Evolutionary conservation across 345 rosid genomes (phyloP).

Genomic region (Citrus inodora): DNA sequence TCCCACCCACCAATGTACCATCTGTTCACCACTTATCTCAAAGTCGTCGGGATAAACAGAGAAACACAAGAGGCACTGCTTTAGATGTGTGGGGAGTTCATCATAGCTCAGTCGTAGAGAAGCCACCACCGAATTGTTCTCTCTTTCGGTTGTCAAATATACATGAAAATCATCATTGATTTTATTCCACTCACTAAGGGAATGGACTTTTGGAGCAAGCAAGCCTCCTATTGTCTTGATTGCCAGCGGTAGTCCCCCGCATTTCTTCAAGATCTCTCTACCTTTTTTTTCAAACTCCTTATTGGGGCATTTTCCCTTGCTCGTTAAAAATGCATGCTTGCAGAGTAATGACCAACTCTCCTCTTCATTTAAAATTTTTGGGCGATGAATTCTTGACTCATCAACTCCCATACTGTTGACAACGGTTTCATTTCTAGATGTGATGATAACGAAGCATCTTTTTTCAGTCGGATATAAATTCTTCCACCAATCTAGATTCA

Average conservation of each 20-base stretch:
- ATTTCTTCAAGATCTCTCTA: slow-evolving; percentile 42
- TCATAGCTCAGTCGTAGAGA: slow-evolving; percentile 63
- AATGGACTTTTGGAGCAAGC: not conserved
- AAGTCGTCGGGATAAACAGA: slow-evolving; percentile 59
- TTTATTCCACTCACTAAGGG: slow-evolving; percentile 37
- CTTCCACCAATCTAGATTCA: slow-evolving; percentile 29
- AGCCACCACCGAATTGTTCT: slow-evolving; percentile 43
- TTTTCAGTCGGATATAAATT: slow-evolving; percentile 26
- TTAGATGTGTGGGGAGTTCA: slow-evolving; percentile 56
- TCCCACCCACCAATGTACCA: slow-evolving; percentile 58
- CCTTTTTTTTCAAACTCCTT: slow-evolving; percentile 31
- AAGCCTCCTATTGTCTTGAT: slow-evolving; percentile 48
- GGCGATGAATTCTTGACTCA: slow-evolving; percentile 33
- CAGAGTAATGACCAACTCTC: slow-evolving; percentile 43
- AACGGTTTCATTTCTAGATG: slow-evolving; percentile 34
- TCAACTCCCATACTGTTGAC: slow-evolving; percentile 27
- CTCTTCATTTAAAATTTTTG: slow-evolving; percentile 29
- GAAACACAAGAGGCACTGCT: slow-evolving; percentile 50
- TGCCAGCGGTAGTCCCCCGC: slow-evolving; percentile 57
- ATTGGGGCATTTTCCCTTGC: slow-evolving; percentile 21
- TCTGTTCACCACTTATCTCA: slow-evolving; percentile 46
- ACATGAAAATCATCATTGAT: slow-evolving; percentile 46
- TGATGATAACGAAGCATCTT: slow-evolving; percentile 35
- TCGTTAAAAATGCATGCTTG: slow-evolving; percentile 36
- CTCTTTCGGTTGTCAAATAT: slow-evolving; percentile 23